Evolutionary conservation across 2,329 filamentous ascomycete genomes (phyloP), one percentile per base, ranked within the genome.

Genomic region (Periconia sp.): DNA sequence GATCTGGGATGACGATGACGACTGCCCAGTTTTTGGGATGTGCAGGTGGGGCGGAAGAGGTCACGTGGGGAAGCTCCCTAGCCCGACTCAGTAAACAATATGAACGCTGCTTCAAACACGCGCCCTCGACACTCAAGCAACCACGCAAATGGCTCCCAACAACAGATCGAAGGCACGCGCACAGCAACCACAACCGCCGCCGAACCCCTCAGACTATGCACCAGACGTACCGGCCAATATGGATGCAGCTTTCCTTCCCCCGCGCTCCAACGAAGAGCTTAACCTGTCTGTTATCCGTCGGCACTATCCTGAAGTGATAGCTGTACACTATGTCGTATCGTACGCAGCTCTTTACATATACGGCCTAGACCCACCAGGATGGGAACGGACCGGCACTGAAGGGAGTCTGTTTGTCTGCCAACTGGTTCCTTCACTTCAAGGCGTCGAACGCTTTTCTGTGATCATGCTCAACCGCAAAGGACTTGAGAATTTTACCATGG

Each of bases 391-490:
- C 44, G 89, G 87, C 52, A 83, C 92, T 11, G 92, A 96, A 74
- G 94, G 94, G 40, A 90, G 91, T 13, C 79, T 97, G 59, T 99
- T 97, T 72, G 84, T 97, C 49, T 95, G 90, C 78, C 82, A 89
- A 59, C 76, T 86, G 15, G 61, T 61, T 2, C 66, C 69, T 7
- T 64, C 61, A 3, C 54, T 84, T 50, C 54, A 59, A 10, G 69
- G 65, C 45, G 57, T 61, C 14, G 68, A 76, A 44, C 71, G 77
- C 20, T 81, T 76, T 62, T 71, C 69, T 46, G 74, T 77, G 20
- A 66, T 79, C 48, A 77, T 81, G 11, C 62, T 81, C 45, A 81
- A 81, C 55, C 71, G 79, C 23, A 76, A 77, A 46, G 75, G 76
- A 13, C 66, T 79, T 41, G 77, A 80, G 47, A 81, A 79, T 60